phyloP scores from a whole-genome alignment of 2,329 filamentous ascomycete genomes.

The Colletotrichum shisoi region DNA sequence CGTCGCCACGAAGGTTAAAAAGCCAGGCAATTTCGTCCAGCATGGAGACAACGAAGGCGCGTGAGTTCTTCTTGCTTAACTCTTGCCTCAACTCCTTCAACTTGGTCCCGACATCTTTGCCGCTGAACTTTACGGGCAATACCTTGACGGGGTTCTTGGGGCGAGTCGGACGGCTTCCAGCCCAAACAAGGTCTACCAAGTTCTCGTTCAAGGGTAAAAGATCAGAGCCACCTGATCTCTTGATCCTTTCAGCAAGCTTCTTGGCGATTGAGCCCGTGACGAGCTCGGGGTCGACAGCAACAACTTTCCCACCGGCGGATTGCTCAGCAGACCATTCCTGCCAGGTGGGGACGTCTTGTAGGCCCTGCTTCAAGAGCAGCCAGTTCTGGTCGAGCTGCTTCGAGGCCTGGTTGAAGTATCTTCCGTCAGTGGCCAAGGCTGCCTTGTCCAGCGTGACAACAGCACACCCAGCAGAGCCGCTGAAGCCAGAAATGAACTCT shows the following conservation, averaged over 20 bases:
- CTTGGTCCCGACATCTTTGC: slow-evolving; percentile 84
- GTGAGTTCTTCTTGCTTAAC: slow-evolving; percentile 85
- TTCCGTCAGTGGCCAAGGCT: slow-evolving; percentile 89
- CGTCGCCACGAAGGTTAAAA: slow-evolving; percentile 94
- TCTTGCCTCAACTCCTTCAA: slow-evolving; percentile 88
- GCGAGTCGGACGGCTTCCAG: slow-evolving; percentile 71
- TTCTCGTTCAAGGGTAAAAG: slow-evolving; percentile 81
- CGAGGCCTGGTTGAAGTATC: slow-evolving; percentile 96
- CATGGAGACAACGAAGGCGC: slow-evolving; percentile 90
- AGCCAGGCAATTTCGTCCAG: slow-evolving; percentile 97
- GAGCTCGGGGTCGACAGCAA: slow-evolving; percentile 89
- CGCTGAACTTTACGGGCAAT: slow-evolving; percentile 75
- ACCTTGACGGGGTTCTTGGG: slow-evolving; percentile 80
- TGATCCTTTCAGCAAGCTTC: slow-evolving; percentile 85
- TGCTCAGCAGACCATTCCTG: slow-evolving; percentile 94
- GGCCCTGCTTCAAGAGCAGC: slow-evolving; percentile 88
- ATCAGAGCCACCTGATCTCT: slow-evolving; percentile 81
- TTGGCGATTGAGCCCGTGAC: slow-evolving; percentile 71
- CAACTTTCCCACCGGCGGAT: slow-evolving; percentile 82
- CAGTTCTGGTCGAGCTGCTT: slow-evolving; percentile 93
- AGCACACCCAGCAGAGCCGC: slow-evolving; percentile 91
- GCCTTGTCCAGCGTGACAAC: slow-evolving; percentile 87
- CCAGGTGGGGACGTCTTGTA: slow-evolving; percentile 95
- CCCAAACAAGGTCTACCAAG: slow-evolving; percentile 92
- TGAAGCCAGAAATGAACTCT: slow-evolving; percentile 92